These are phyloP conservation scores for Pascua guehoae DNA, from an alignment of 1,284 basidiomycete species.

Conservation along the genomic window DNA sequence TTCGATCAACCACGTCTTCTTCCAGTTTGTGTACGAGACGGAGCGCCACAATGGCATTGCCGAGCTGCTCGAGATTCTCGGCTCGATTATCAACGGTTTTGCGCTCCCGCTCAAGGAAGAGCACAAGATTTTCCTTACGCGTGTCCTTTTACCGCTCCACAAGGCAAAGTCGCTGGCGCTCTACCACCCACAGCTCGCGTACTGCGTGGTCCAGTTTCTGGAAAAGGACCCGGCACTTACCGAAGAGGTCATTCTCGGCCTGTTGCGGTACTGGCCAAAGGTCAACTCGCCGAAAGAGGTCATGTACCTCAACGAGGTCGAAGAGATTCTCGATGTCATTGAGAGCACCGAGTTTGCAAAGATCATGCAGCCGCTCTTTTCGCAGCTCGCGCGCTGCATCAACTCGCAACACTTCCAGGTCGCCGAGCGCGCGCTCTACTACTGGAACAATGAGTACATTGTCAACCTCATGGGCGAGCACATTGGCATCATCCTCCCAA, in stretches of 20 bases:
- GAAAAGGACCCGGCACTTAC: constrained; percentile 93
- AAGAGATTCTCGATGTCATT: constrained; percentile 98
- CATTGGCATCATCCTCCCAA: constrained; percentile 79
- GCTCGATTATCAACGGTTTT: constrained; percentile 99
- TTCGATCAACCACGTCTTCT: constrained; percentile 99
- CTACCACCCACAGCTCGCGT: constrained; percentile 97
- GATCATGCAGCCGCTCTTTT: constrained; percentile 90
- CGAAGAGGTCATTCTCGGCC: constrained; percentile 91
- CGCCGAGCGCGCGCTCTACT: constrained; percentile 85
- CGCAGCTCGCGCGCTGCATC: constrained; percentile 93
- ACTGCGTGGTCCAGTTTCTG: constrained; percentile 98
- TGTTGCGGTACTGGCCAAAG: constrained; percentile 98
- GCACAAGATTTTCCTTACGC: constrained; percentile 96
- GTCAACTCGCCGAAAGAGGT: constrained; percentile 99
- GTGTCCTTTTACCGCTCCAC: constrained; percentile 94
- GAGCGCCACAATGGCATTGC: constrained; percentile 99
- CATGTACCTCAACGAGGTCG: constrained; percentile 99
- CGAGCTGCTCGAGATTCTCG: constrained; percentile 95
- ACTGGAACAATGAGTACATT: constrained; percentile 99
- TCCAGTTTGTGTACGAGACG: constrained; percentile 97
- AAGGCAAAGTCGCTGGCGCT: constrained; percentile 96
- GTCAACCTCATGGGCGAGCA: constrained; percentile 99
- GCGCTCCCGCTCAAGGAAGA: constrained; percentile 97
- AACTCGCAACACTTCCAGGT: constrained; percentile 98
- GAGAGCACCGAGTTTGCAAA: constrained; percentile 96